Percentiles rank a stretch among this genome's conserved stretches.
phyloP scores from a whole-genome alignment of 2,329 filamentous ascomycete species.

The Aquanectria penicillioides region DNA sequence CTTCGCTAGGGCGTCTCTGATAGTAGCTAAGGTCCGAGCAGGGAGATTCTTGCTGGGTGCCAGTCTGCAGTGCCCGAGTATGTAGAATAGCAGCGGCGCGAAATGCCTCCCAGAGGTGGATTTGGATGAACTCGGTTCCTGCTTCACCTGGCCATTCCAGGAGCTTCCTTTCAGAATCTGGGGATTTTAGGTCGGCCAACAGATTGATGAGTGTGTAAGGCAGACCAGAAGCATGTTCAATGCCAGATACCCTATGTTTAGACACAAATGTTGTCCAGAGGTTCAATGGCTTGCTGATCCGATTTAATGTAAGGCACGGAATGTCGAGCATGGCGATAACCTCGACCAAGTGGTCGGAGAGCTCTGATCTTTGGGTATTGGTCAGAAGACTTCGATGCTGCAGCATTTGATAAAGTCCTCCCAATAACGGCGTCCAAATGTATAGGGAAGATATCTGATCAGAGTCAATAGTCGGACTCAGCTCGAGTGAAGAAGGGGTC shows the following conservation, averaged over 20 bases:
- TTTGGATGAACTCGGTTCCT: constrained; percentile 7
- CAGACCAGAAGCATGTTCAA: constrained; percentile 14
- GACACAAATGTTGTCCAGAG: constrained; percentile 9
- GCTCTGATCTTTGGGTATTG: not conserved
- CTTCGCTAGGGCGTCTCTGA: not conserved
- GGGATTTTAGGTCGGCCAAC: constrained; percentile 3
- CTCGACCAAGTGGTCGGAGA: constrained; percentile 7
- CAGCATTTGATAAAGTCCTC: not conserved
- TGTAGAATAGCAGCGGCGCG: constrained; percentile 10
- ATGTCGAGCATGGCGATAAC: constrained; percentile 14
- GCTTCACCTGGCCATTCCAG: constrained; percentile 9
- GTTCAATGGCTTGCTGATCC: constrained; percentile 2
- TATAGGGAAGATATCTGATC: constrained; percentile 8
- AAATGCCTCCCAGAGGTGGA: constrained; percentile 17
- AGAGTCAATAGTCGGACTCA: not conserved
- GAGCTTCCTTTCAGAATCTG: not conserved
- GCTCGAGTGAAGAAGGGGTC: not conserved
- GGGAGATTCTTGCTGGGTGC: not conserved
- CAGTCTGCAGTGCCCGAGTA: not conserved
- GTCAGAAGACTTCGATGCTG: not conserved
- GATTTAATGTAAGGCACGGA: constrained; percentile 8
- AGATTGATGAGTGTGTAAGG: constrained; percentile 15
- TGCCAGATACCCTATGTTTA: not conserved
- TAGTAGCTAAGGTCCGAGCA: not conserved
- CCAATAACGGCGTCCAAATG: constrained; percentile 16